Conservation (phyloP, 345 rosid species). For the Eutrema yunnanense region DNA sequence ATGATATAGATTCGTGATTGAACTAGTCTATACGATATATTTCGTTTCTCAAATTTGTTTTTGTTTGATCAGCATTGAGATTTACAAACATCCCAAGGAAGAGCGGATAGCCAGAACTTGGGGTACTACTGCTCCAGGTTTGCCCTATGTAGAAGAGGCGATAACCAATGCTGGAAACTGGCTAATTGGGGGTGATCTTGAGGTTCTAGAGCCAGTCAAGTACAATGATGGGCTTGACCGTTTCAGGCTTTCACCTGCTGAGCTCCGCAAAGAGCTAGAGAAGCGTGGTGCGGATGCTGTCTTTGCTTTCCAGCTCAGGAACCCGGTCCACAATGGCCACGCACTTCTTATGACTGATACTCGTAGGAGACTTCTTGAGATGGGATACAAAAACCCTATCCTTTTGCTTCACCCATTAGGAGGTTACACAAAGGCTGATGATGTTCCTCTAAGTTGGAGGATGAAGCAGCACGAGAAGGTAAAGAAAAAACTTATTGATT, state of each 20-base stretch:
- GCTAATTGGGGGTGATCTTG: conserved; percentile 93
- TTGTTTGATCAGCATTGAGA: conserved; percentile 63
- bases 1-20: not conserved
- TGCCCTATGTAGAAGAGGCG: conserved; percentile 81
- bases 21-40: not conserved
- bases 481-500: not conserved
- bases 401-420: conserved; percentile 96
- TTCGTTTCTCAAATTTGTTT: not conserved
- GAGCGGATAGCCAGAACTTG: conserved; percentile 95
- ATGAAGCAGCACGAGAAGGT: conserved; percentile 99
- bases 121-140: conserved; percentile 94
- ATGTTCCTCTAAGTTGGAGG: conserved; percentile 96
- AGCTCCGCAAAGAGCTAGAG: conserved; percentile 69
- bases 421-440: conserved; percentile 96
- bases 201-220: conserved; percentile 85
- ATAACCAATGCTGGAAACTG: conserved; percentile 76
- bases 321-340: conserved; percentile 98
- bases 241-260: conserved; percentile 79
- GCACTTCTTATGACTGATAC: conserved; percentile 97
- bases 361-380: conserved; percentile 80
- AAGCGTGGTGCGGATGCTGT: conserved; percentile 94
- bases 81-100: conserved; percentile 95
- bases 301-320: conserved; percentile 97
- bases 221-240: conserved; percentile 87
- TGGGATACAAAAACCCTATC: conserved; percentile 92